phyloP scores from a whole-genome alignment of 169 alveolate genomes.

The Plasmodium ovale region DNA sequence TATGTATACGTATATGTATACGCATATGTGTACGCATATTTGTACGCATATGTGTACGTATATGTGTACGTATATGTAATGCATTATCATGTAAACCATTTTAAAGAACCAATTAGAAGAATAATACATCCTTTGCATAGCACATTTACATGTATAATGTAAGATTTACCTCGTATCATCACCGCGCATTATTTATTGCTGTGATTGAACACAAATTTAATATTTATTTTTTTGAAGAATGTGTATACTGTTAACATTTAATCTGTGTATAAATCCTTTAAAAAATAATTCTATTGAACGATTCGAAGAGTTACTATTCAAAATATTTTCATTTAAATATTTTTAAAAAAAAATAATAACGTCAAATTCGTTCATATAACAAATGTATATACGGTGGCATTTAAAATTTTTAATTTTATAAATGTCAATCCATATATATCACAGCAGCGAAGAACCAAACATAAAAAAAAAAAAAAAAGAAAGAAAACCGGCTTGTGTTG shows the following conservation, averaged over 20 bases:
- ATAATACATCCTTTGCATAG: not conserved
- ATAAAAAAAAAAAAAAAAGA: too few species aligned
- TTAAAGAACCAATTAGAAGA: not conserved
- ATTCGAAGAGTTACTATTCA: conserved; percentile 72
- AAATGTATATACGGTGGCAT: conserved; percentile 78
- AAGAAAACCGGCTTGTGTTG: too few species aligned
- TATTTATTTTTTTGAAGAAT: too few species aligned
- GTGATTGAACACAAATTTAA: too few species aligned
- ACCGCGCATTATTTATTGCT: too few species aligned
- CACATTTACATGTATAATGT: not conserved
- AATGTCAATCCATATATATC: conserved; percentile 78
- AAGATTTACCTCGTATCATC: too few species aligned
- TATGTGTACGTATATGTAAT: too few species aligned
- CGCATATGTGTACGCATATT: not conserved
- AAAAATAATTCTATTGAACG: conserved; percentile 54
- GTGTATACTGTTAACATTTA: too few species aligned
- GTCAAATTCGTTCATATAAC: conserved; percentile 75
- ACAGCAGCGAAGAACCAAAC: conserved; percentile 38
- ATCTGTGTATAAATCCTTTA: too few species aligned
- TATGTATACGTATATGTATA: not conserved
- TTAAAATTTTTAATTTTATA: conserved; percentile 62
- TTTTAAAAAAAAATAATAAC: conserved; percentile 33
- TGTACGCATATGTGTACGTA: not conserved
- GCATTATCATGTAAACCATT: too few species aligned
- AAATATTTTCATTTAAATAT: conserved; percentile 23